phyloP scores from a whole-genome alignment of 75 land plant genomes.

The Picea glauca region DNA sequence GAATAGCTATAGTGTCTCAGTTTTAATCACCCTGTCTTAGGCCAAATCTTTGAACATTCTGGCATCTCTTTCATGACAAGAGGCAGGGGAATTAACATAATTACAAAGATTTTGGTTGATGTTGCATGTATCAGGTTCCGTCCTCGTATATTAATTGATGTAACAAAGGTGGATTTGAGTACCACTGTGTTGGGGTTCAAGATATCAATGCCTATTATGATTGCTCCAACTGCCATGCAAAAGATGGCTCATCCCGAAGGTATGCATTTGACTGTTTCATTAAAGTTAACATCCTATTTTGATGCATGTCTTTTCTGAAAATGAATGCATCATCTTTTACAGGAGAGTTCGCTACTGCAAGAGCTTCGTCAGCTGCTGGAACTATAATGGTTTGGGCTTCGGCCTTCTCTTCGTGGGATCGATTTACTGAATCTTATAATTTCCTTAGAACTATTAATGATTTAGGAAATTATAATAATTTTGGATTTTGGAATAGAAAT shows the following conservation, averaged over 20 bases:
- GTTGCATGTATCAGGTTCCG: constrained; percentile 54
- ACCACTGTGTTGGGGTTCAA: constrained; percentile 86
- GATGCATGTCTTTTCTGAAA: not conserved
- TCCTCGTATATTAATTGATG: constrained; percentile 92
- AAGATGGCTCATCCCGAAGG: constrained; percentile 99
- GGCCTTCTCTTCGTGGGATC: too few species aligned
- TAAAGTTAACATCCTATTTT: not conserved
- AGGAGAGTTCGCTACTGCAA: constrained; percentile 90
- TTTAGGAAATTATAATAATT: too few species aligned
- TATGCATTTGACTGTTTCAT: constrained; percentile 13
- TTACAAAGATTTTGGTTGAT: not conserved
- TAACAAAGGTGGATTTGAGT: constrained; percentile 62
- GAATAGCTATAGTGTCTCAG: too few species aligned
- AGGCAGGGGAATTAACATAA: too few species aligned
- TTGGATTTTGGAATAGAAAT: too few species aligned
- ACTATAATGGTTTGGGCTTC: constrained; percentile 75
- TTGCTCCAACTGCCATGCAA: constrained; percentile 95
- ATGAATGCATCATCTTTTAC: constrained; percentile 3
- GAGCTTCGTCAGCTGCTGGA: constrained; percentile 75
- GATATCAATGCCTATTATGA: constrained; percentile 97
- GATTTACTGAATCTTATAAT: too few species aligned
- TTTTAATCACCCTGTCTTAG: too few species aligned
- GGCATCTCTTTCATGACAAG: too few species aligned
- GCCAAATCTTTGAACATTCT: too few species aligned
- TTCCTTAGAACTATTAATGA: too few species aligned